Conservation (phyloP, 2,329 filamentous ascomycete species). For the Blumeria graminis region DNA sequence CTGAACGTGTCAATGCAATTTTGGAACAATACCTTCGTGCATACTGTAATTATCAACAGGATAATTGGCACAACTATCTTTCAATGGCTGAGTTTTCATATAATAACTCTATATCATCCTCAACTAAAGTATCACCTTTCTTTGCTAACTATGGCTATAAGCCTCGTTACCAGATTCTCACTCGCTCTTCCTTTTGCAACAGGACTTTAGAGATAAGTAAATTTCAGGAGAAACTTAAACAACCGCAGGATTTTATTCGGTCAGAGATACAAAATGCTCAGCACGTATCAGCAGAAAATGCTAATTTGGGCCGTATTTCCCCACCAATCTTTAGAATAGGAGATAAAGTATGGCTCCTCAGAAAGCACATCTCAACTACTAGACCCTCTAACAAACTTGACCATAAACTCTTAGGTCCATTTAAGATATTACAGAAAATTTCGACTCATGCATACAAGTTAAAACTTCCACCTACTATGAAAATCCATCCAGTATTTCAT, state of each 20-base stretch:
- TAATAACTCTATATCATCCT: conserved; percentile 1
- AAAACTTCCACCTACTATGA: background rate
- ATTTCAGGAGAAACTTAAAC: background rate
- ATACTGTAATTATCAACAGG: no score
- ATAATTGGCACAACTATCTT: conserved; percentile 3
- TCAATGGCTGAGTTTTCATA: conserved; percentile 2
- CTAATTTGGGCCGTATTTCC: background rate
- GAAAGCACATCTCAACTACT: conserved; percentile 1
- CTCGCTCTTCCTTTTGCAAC: background rate
- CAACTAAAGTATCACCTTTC: background rate
- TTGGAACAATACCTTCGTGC: no score
- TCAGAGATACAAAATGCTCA: background rate
- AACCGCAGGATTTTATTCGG: background rate
- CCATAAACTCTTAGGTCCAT: background rate
- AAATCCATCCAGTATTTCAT: conserved; percentile 1
- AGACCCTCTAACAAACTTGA: conserved; percentile 1
- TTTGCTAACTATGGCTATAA: background rate
- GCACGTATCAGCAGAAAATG: background rate
- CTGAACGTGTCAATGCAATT: no score
- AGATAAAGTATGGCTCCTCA: no score
- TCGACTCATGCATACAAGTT: conserved; percentile 1
- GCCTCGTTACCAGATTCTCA: background rate
- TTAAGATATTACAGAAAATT: background rate
- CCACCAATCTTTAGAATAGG: background rate
- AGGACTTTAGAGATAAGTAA: background rate